These are phyloP conservation scores for Straminergon stramineum DNA, from an alignment of 225 moss, liverwort and hornwort species.

Conservation along the genomic window DNA sequence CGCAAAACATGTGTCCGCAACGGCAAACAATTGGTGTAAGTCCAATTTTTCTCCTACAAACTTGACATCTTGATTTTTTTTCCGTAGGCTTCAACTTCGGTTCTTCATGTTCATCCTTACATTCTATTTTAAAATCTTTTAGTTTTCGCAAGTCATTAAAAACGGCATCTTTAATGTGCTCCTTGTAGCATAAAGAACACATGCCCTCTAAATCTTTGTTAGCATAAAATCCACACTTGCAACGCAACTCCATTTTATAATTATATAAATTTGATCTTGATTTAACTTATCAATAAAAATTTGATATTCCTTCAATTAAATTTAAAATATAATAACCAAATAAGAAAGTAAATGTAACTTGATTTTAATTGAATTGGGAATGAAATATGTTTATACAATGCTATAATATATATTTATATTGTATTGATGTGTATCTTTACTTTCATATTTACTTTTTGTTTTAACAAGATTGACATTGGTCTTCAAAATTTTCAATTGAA, in stretches of 20 bases:
- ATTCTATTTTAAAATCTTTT: background rate
- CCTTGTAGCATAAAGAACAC: background rate
- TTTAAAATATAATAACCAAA: background rate
- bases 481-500: background rate
- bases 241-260: background rate
- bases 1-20: background rate
- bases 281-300: no score
- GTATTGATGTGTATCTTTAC: background rate
- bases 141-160: background rate
- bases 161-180: background rate
- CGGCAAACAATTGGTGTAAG: background rate
- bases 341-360: background rate
- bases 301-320: background rate
- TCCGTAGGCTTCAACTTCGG: fast-evolving
- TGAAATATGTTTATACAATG: background rate
- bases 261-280: no score
- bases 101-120: background rate
- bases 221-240: background rate
- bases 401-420: background rate
- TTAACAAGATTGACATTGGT: background rate
- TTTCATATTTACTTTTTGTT: background rate
- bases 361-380: background rate
- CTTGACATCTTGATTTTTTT: background rate
- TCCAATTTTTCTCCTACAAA: background rate
- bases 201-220: background rate